Evolutionary conservation across 371 early-diverging fungal genomes (phyloP), one percentile per base, ranked within the genome.

Genomic region (Lichtheimia hyalospora): DNA sequence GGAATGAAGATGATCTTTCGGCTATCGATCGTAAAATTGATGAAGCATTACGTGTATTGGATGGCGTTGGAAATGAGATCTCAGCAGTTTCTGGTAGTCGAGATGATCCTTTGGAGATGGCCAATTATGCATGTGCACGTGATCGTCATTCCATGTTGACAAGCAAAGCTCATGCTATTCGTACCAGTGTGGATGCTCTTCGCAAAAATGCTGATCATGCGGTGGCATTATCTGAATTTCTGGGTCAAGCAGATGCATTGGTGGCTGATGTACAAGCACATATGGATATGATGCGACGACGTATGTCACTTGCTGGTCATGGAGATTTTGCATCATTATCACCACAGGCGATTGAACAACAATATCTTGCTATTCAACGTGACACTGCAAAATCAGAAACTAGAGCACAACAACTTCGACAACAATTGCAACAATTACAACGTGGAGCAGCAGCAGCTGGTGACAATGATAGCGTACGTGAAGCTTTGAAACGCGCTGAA

Each of bases 121-220:
- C 79, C 34, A 78, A 78, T 34, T 74, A 78, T 24, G 68, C 79
- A 0, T 75, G 79, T 60, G 75, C 75, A 15, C 64, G 71, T 0
- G 79, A 78, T 40, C 58, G 79, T 41, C 69, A 71, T 53, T 25
- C 50, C 0, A 15, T 54, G 3, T 51, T 77, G 10, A 51, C 58
- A 12, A 66, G 57, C 24, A 60, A 70, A 23, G 65, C 67, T 0
- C 59, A 63, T 6, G 44, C 63, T 5, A 61, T 70, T 1, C 41
- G 54, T 1, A 54, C 57, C 0, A 68, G 61, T 23, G n/a, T 76
- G 15, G 54, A 65, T 18, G 68, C 62, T 2, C 57, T 76, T 18
- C 60, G 52, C 14, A 64, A 67, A 5, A 65, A 74, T 46, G 71
- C 75, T 2, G 61, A 71, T 41, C 67, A 70, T 21, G 70, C 72